A percentile compares a stretch with the other conserved stretches of the same genome.
Conservation (phyloP, 495 filamentous ascomycete genomes). For the Penicillium psychrofluorescens region DNA sequence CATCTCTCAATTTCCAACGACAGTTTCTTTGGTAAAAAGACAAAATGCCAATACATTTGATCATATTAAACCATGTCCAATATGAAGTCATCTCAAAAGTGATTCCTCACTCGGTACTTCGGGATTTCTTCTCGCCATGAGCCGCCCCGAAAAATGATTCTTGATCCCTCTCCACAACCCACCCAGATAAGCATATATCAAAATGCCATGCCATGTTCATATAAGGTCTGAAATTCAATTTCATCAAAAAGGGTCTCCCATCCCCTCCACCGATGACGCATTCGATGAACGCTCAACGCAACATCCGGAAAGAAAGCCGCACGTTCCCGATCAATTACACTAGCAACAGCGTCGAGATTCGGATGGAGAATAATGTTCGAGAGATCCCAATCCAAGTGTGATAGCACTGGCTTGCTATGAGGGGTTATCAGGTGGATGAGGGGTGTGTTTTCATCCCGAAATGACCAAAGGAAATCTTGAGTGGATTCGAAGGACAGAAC, state of each 20-base stretch:
- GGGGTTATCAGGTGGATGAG: not conserved
- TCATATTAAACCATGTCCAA: too few relatives aligned
- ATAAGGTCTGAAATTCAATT: too few relatives aligned
- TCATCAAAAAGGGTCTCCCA: not conserved
- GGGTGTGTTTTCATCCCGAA: not conserved
- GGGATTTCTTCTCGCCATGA: not conserved
- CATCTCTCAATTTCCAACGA: slow-evolving; percentile 27
- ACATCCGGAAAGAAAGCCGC: not conserved
- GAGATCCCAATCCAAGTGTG: not conserved
- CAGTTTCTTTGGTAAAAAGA: slow-evolving; percentile 29
- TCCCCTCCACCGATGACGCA: not conserved
- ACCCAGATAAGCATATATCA: too few relatives aligned
- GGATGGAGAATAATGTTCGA: not conserved
- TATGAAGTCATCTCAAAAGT: too few relatives aligned
- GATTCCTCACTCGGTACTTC: too few relatives aligned
- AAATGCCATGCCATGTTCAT: too few relatives aligned
- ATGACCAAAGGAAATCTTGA: not conserved
- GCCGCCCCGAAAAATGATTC: not conserved
- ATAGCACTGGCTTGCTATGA: not conserved
- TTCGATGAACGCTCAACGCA: not conserved
- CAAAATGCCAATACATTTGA: too few relatives aligned
- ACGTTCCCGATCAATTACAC: not conserved
- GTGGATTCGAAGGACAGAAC: not conserved
- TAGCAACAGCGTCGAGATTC: not conserved
- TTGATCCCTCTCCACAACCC: not conserved